Evolutionary conservation across 805 yeast genomes (phyloP).

Genomic region (Kodamaea jinghongensis): DNA sequence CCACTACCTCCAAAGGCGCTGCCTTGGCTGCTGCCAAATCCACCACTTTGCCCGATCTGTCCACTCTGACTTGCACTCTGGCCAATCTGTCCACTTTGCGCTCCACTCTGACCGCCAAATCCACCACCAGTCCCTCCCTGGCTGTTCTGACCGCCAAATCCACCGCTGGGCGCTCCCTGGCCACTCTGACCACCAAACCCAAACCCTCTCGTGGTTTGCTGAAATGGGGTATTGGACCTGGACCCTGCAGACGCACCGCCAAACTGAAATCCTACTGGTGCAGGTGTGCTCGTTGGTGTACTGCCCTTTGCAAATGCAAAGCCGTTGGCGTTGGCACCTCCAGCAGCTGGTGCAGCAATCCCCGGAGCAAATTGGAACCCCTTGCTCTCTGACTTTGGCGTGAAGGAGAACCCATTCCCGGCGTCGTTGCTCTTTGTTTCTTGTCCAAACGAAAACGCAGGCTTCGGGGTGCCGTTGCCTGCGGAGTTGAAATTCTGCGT

Average conservation of each 20-base stretch:
- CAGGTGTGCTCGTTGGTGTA: constrained; percentile 6
- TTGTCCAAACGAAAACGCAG: constrained; percentile 9
- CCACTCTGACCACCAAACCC: constrained; percentile 9
- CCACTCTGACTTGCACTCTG: too few species aligned
- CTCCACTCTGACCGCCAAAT: too few species aligned
- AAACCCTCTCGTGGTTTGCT: neutral
- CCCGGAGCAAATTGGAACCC: constrained; percentile 5
- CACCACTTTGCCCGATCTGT: too few species aligned
- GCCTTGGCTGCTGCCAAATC: too few species aligned
- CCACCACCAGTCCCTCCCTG: too few species aligned
- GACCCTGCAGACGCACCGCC: too few species aligned
- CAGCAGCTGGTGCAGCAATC: constrained; percentile 1
- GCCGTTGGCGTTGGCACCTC: neutral
- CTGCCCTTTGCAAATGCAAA: neutral
- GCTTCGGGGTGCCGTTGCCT: constrained; percentile 7
- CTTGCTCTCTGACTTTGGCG: neutral
- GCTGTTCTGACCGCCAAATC: neutral
- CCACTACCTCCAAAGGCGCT: constrained; percentile 1
- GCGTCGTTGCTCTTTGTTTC: neutral
- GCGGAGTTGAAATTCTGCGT: neutral
- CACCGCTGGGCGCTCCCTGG: neutral
- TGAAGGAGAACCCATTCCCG: neutral
- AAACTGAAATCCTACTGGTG: constrained; percentile 3
- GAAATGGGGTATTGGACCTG: constrained; percentile 1
- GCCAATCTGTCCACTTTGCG: too few species aligned